Evolutionary conservation across 805 yeast species (phyloP).

Genomic region (Starmerella stigmatis): DNA sequence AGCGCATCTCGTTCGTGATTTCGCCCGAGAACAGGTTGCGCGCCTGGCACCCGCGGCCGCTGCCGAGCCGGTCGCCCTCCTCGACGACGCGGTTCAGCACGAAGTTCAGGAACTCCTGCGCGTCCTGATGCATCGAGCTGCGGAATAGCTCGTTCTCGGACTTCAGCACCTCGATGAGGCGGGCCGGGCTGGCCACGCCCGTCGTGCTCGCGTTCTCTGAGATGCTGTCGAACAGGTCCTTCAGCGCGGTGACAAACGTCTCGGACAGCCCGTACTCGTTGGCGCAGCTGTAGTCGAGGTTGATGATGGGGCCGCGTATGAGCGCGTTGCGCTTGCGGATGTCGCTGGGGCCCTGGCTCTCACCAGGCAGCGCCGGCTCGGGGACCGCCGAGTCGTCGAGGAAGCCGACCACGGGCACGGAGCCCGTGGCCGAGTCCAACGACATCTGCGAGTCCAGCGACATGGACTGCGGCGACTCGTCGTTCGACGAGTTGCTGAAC

Average conservation of each 20-base stretch:
- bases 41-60: slow-evolving; percentile 26
- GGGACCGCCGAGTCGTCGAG: slow-evolving; percentile 11
- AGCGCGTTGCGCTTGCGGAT: slow-evolving; percentile 69
- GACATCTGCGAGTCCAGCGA: background rate
- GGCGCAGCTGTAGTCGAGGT: slow-evolving; percentile 59
- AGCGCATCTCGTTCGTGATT: slow-evolving; percentile 76
- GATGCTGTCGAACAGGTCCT: slow-evolving; percentile 79
- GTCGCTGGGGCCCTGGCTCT: slow-evolving; percentile 36
- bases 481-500: background rate
- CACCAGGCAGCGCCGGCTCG: background rate
- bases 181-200: slow-evolving; percentile 78
- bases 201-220: slow-evolving; percentile 54
- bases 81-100: slow-evolving; percentile 63
- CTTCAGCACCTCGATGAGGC: slow-evolving; percentile 64
- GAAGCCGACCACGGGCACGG: slow-evolving; percentile 16
- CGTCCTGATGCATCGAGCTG: slow-evolving; percentile 94
- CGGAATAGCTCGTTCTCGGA: slow-evolving; percentile 76
- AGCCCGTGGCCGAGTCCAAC: slow-evolving; percentile 6
- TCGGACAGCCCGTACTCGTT: slow-evolving; percentile 42
- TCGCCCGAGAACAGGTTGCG: slow-evolving; percentile 73
- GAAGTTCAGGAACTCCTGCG: slow-evolving; percentile 90
- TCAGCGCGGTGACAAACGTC: slow-evolving; percentile 53
- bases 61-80: slow-evolving; percentile 29
- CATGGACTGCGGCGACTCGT: background rate
- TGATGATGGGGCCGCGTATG: slow-evolving; percentile 70